Base-by-base conservation (phyloP, 2,329 filamentous ascomycete genomes). In the Coleophoma eucalyptorum region DNA sequence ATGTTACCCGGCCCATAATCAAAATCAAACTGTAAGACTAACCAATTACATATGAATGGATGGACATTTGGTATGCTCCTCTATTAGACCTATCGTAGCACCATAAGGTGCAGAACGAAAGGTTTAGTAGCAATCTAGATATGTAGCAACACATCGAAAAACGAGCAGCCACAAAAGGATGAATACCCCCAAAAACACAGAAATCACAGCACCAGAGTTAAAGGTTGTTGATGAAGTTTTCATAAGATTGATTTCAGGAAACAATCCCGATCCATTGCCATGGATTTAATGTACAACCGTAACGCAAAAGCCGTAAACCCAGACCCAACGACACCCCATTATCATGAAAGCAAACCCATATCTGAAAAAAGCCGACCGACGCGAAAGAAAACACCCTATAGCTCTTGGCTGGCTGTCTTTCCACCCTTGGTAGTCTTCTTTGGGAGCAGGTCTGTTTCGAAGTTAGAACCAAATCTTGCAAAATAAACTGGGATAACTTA, bases 381-480 rank as follows among this genome's bases (percentile, higher is more conserved):
- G 74, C 72, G 73, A 75, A 77, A 73, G 66, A 66, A 66, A 66
- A 66, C 66, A 66, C 68, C 78, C 82, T 90, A 97, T 79, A 97
- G 82, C 81, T 97, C 92, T 79, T 96, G 91, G 79, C 90, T 96
- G 66, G 84, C 80, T 72, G 84, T 87, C 86, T 96, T 96, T 77
- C 89, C 89, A 72, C 81, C 80, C 89, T 97, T 97, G 73, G 86
- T 82, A 52, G 94, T 96, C 90, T 97, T 97, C 91, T 99, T 97
- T 70, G 94, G 94, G 62, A 99, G 86, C 58, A 99, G 88, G 80
- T 99, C 93, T 96, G 68, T n/a, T 41, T 44, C 16, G 12, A 21
- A 16, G n/a, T 41, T 56, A 67, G 60, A 69, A 60, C 21, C 51
- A 35, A 46, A 49, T 34, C 3, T 26, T 33, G 5, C 5, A 41